Conservation (phyloP, 352 stramenopile species). For the Globisporangium radiosum region DNA sequence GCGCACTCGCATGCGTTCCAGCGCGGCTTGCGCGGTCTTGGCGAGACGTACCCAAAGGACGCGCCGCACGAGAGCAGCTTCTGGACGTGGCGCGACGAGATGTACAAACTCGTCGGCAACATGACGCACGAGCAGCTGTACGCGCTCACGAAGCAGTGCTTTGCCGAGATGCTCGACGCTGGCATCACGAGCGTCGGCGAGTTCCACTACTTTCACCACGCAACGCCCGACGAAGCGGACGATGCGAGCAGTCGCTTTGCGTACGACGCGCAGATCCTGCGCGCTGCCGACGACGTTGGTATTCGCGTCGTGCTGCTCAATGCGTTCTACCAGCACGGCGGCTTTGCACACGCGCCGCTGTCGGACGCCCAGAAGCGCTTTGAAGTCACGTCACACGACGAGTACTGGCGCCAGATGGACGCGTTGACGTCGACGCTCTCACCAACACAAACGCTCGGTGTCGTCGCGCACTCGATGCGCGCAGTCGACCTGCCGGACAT, state of each 20-base stretch:
- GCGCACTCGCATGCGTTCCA: slow-evolving; percentile 80
- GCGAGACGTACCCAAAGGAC: slow-evolving; percentile 61
- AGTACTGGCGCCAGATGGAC: slow-evolving; percentile 74
- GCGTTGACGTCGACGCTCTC: slow-evolving; percentile 26
- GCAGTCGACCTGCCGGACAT: slow-evolving; percentile 56
- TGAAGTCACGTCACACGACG: slow-evolving; percentile 53
- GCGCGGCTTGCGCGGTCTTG: slow-evolving; percentile 58
- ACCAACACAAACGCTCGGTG: slow-evolving; percentile 49
- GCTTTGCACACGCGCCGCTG: slow-evolving; percentile 56
- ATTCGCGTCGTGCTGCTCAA: slow-evolving; percentile 74
- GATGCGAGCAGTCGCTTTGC: slow-evolving; percentile 32
- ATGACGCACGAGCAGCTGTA: slow-evolving; percentile 66
- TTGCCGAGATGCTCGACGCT: slow-evolving; percentile 69
- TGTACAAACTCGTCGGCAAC: slow-evolving; percentile 69
- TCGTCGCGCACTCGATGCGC: slow-evolving; percentile 74
- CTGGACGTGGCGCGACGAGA: slow-evolving; percentile 80
- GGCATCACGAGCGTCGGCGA: slow-evolving; percentile 74
- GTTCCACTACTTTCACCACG: slow-evolving; percentile 82
- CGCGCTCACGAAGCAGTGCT: slow-evolving; percentile 64
- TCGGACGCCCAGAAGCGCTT: slow-evolving; percentile 60
- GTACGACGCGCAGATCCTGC: slow-evolving; percentile 67
- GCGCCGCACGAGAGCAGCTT: slow-evolving; percentile 43
- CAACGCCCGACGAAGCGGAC: slow-evolving; percentile 24
- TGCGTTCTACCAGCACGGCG: slow-evolving; percentile 67
- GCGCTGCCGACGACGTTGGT: slow-evolving; percentile 50